Base-by-base conservation (phyloP, 805 yeast genomes). In the Candida ascalaphidarum region DNA sequence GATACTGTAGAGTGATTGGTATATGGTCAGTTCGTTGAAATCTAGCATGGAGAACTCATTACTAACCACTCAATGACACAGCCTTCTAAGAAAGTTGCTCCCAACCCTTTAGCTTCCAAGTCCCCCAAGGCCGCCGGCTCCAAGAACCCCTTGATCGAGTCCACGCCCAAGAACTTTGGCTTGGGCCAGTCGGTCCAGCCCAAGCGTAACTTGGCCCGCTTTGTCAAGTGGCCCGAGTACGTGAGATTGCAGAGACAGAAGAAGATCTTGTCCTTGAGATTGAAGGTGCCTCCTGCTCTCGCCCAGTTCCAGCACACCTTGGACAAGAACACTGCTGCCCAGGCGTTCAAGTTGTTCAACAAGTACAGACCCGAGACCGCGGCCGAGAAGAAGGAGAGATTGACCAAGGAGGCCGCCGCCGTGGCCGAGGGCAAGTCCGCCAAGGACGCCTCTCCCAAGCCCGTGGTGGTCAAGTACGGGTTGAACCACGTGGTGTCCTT, bases 181-280 rank as follows among this genome's bases (percentile, higher is more conserved):
- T 81, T 92, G 54, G 98, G 98, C 56, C 97, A 92, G 74, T 71
- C 80, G 46, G 55, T 89, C 52, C 97, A 89, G 71, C 95, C 79
- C 86, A 85, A 81, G 76, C 80, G 89, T 71, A 84, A 92, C 80
- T 77, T 92, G 61, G 72, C 94, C 39, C 86, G 97, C 70, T 88
- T 83, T 65, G 97, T 89, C 61, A 92, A 82, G 71, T 92, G 98
- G 98, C 98, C 98, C 61, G 92, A 81, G 70, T 86, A 89, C 65
- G 94, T 89, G 50, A 84, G 95, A 73, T 74, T 92, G 52, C 98
- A 89, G 76, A 88, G 98, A 78, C 97, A 92, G 73, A 92, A 81
- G 81, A 89, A 89, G 79, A 81, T 89, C 65, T 76, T 89, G 65
- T 71, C 79, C 54, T 65, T 88, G 68, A 88, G 98, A 81, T 77